Evolutionary conservation across 1,284 basidiomycete genomes (phyloP), one percentile per base, ranked within the genome.

Genomic region (Apiotrichum mycotoxinovorans): DNA sequence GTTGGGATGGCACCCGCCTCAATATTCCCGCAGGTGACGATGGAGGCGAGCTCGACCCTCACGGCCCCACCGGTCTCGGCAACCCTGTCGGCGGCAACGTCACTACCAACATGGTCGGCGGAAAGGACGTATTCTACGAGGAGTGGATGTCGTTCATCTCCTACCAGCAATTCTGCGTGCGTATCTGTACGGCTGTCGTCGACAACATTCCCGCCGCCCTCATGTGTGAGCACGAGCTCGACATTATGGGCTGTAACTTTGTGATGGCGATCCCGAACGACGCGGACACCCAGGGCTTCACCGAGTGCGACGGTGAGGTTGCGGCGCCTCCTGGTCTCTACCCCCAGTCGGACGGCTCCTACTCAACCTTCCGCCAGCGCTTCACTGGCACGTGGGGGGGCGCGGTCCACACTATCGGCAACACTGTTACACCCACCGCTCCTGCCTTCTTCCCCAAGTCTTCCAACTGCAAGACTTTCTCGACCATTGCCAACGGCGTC

Each of bases 51-150:
- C 70, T 79, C 20, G 77, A 79, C 65, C 74, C 77, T 30, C 75
- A 78, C 67, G 78, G 78, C 33, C 72, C 72, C 14, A 66, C 66
- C 35, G 66, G 65, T 59, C 65, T 71, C 57, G 80, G 79, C 41
- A 81, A 81, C 74, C 80, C 80, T 26, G 68, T 79, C 51, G 80
- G 80, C 33, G 80, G 79, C 38, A 79, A 80, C 64, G 80, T 80
- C 51, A 80, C 79, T 35, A 76, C 77, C 30, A 79, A 80, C 69
- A 76, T 72, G 63, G 63, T 77, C 33, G 68, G 68, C 11, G 79
- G 79, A n/a, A 46, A 66, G 35, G 80, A 81, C 51, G 79, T 79
- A 25, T 77, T 75, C 61, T 81, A 81, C 74, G 70, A 80, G 67
- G 78, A 80, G 66, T 80, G 79, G 79, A 80, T 74, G 72, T 67